These are phyloP conservation scores for Rugonectria rugulosa DNA, from an alignment of 2,329 filamentous ascomycete genomes.

Conservation along the genomic window DNA sequence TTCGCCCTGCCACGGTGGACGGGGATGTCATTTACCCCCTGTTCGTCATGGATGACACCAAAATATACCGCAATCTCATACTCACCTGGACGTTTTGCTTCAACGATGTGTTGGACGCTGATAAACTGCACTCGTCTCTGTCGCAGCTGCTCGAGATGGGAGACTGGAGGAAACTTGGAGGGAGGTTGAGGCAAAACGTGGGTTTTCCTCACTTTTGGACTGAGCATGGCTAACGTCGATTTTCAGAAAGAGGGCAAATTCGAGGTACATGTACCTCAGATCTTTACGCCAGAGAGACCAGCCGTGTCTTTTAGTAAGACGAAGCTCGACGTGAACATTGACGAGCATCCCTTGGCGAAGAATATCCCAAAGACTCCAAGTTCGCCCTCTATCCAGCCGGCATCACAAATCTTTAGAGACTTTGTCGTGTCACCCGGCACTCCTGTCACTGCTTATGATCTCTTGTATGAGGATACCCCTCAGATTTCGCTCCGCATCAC, in stretches of 20 bases:
- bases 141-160: slow-evolving; percentile 37
- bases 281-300: slow-evolving; percentile 44
- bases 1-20: background rate
- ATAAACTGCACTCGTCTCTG: slow-evolving; percentile 39
- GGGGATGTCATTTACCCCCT: slow-evolving; percentile 40
- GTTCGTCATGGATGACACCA: slow-evolving; percentile 42
- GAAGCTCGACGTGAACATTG: slow-evolving; percentile 45
- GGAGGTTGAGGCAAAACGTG: slow-evolving; percentile 29
- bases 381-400: slow-evolving; percentile 18
- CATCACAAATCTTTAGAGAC: slow-evolving; percentile 23
- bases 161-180: slow-evolving; percentile 54
- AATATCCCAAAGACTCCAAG: slow-evolving; percentile 44
- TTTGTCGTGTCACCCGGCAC: slow-evolving; percentile 24
- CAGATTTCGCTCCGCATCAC: slow-evolving; percentile 57
- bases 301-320: slow-evolving; percentile 51
- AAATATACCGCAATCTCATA: slow-evolving; percentile 33
- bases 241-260: slow-evolving; percentile 30
- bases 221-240: too few relatives aligned
- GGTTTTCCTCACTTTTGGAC: too few relatives aligned
- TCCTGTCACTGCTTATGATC: slow-evolving; percentile 46
- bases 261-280: slow-evolving; percentile 43
- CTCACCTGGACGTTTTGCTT: slow-evolving; percentile 30
- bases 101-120: slow-evolving; percentile 44
- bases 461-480: slow-evolving; percentile 50
- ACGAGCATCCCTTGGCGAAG: slow-evolving; percentile 50